Evolutionary conservation across 2,329 filamentous ascomycete genomes (phyloP), one percentile per base, ranked within the genome.

Genomic region (Calonectria pseudoreteaudii): DNA sequence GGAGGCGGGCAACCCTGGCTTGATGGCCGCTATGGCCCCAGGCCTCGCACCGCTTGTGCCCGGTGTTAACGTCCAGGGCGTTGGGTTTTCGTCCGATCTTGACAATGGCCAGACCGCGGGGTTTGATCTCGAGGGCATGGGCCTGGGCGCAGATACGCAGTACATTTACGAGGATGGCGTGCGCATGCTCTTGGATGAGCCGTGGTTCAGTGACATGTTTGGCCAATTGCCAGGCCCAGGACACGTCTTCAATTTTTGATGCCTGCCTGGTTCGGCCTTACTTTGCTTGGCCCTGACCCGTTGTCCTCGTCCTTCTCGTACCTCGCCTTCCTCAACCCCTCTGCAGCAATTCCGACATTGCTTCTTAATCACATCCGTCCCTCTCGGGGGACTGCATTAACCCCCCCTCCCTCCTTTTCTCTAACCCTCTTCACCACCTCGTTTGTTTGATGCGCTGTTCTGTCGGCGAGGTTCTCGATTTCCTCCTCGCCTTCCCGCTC

Each of bases 161-260:
- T 80, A 80, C 41, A 77, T 79, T 68, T 80, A 83, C 68, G 82
- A 82, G 73, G 82, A 84, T 20, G 83, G 82, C 11, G 80, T 84
- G 66, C 80, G 82, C 41, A 84, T 83, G 73, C 80, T 84, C 66
- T 79, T 86, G 66, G 81, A 83, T 71, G 86, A 87, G 70, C 83
- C 84, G 18, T 87, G 86, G 82, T 83, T 86, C 70, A 84, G 79
- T 11, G 82, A 83, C 64, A 81, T 83, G 70, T 84, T 86, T 28
- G 82, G 84, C 60, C 81, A 81, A 16, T 75, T 86, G 30, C 84
- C 83, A 0, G 81, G 83, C 34, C 75, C 77, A 18, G 75, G 70
- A 23, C 81, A 81, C 66, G 80, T 84, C 68, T 84, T 86, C 75
- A 80, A 81, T n/a, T 83, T 85, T 72, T 85, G 53, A 62, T 38